A percentile compares a stretch with the other conserved stretches of the same genome.
Conservation (phyloP, 306 rosid genomes). For the apple (Malus domestica) region ASM211411v1 NC_041803.1:36887001-36887500, state of each 20-base stretch:
- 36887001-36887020: neutral
- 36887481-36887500: slow-evolving; percentile 20
- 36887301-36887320: slow-evolving; percentile 38
- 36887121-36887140: neutral
- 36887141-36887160: neutral
- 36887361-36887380: slow-evolving; percentile 6
- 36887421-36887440: slow-evolving; percentile 51
- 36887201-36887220: neutral
- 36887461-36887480: slow-evolving; percentile 18
- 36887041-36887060: neutral
- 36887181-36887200: neutral
- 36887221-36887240: neutral
- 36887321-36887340: slow-evolving; percentile 15
- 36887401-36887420: slow-evolving; percentile 41
- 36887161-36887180: neutral
- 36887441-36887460: slow-evolving; percentile 54
- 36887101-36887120: neutral
- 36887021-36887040: neutral
- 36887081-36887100: neutral
- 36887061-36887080: too few relatives aligned
- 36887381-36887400: slow-evolving; percentile 39
- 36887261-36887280: neutral
- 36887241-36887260: neutral
- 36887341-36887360: slow-evolving; percentile 15
- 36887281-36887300: slow-evolving; percentile 17